Conservation (phyloP, 2,329 filamentous ascomycete species). For the Nannizzia gypsea region DNA sequence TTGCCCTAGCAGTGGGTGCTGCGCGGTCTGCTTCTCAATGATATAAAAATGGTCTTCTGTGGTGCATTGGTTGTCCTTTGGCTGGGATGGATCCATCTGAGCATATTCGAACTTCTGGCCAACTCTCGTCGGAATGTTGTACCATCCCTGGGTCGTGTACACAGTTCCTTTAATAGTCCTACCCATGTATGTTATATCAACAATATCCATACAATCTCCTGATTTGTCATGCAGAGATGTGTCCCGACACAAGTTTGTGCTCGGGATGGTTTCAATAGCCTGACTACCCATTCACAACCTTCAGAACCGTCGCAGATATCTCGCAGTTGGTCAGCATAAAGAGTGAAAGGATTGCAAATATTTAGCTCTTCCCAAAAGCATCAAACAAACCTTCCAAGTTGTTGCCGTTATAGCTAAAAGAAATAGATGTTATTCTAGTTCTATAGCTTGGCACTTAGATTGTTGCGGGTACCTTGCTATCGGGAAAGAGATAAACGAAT, state of each 20-base stretch:
- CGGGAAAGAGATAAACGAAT: too few relatives aligned
- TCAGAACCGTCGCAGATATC: conserved; percentile 6
- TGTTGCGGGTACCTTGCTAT: too few relatives aligned
- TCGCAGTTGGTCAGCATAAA: conserved; percentile 11
- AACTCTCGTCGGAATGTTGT: not conserved
- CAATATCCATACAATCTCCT: not conserved
- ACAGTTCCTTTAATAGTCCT: not conserved
- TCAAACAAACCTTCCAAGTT: too few relatives aligned
- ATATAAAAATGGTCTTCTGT: not conserved
- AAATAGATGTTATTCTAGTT: too few relatives aligned
- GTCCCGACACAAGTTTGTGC: not conserved
- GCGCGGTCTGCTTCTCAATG: not conserved
- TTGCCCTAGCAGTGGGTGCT: not conserved
- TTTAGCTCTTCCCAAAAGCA: too few relatives aligned
- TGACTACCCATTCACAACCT: conserved; percentile 13
- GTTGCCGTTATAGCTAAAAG: too few relatives aligned
- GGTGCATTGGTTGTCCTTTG: not conserved
- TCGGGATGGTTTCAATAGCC: conserved; percentile 9
- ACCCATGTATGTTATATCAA: not conserved
- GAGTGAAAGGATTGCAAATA: conserved; percentile 14
- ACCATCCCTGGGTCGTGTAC: not conserved
- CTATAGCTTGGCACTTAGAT: too few relatives aligned
- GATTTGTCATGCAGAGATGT: not conserved
- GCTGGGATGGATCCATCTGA: not conserved
- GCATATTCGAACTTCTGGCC: not conserved